Conservation (phyloP, 257 asterid genomes). For the Eucommia ulmoides region DNA sequence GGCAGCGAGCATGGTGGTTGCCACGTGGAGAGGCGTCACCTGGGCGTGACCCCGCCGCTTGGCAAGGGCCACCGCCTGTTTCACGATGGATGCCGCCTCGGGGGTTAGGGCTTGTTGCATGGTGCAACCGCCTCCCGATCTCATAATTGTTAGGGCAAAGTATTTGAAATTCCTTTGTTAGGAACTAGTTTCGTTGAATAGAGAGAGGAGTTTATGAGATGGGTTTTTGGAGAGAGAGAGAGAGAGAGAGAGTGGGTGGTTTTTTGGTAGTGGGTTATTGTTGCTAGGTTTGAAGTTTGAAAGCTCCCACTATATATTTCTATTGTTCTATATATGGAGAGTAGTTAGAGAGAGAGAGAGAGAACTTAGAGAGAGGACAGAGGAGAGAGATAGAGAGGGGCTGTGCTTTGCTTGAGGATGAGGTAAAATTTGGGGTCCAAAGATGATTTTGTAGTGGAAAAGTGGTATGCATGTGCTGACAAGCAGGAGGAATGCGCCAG, state of each 20-base stretch:
- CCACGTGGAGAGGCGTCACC: constrained; percentile 2
- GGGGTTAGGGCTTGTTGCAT: not conserved
- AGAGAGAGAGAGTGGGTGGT: constrained; percentile 16
- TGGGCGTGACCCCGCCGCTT: not conserved
- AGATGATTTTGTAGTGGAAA: constrained; percentile 33
- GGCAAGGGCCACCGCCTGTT: not conserved
- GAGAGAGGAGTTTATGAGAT: not conserved
- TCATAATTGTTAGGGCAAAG: not conserved
- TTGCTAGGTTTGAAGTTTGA: no score
- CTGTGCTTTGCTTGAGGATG: constrained; percentile 50
- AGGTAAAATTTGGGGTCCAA: constrained; percentile 48
- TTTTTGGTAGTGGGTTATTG: no score
- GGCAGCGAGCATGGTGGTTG: not conserved
- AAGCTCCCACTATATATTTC: no score
- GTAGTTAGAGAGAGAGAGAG: constrained; percentile 10
- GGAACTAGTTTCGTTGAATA: not conserved
- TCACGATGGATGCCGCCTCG: not conserved
- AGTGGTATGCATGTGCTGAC: constrained; percentile 87
- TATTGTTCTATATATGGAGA: constrained; percentile 1
- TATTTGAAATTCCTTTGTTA: not conserved
- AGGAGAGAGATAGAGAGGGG: not conserved
- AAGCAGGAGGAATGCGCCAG: constrained; percentile 45
- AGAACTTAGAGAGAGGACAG: no score
- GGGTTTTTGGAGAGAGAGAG: constrained; percentile 9
- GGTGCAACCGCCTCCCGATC: not conserved